Evolutionary conservation across 2,329 filamentous ascomycete species (phyloP).

Genomic region (Emmonsiellopsis sp.): DNA sequence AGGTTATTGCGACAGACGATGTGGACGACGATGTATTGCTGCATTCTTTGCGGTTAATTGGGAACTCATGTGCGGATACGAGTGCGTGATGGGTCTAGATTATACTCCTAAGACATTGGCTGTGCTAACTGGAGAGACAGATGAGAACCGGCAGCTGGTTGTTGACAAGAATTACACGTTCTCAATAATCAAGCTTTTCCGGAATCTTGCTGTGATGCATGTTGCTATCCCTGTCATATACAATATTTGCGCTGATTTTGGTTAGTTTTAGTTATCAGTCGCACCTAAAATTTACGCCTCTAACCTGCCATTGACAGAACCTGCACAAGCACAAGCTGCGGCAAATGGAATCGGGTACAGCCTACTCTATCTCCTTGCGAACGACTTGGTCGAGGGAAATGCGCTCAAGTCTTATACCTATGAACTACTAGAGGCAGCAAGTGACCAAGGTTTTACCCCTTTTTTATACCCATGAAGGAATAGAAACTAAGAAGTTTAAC

Average conservation of each 20-base stretch:
- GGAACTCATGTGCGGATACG: slow-evolving; percentile 39
- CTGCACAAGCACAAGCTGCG: slow-evolving; percentile 31
- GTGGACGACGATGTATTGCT: slow-evolving; percentile 25
- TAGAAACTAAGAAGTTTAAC: slow-evolving; percentile 15
- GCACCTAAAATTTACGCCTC: not conserved
- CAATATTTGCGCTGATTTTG: slow-evolving; percentile 38
- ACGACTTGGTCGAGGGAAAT: slow-evolving; percentile 23
- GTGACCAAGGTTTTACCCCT: slow-evolving; percentile 28
- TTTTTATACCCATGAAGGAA: not conserved
- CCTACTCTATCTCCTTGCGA: slow-evolving; percentile 26
- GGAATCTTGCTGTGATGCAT: slow-evolving; percentile 26
- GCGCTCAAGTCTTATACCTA: slow-evolving; percentile 28
- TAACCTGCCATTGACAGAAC: slow-evolving; percentile 19
- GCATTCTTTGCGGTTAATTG: slow-evolving; percentile 34
- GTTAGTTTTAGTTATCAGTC: slow-evolving; percentile 16
- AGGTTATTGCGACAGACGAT: slow-evolving; percentile 23
- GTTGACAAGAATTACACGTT: slow-evolving; percentile 31
- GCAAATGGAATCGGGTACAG: slow-evolving; percentile 28
- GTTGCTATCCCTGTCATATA: slow-evolving; percentile 37
- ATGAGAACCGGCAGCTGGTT: slow-evolving; percentile 34
- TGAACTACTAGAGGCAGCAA: slow-evolving; percentile 31
- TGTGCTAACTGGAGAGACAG: slow-evolving; percentile 18
- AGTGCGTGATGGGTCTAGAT: slow-evolving; percentile 15
- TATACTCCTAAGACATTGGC: not conserved
- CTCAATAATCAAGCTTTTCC: slow-evolving; percentile 28